Evolutionary conservation across 1,284 basidiomycete genomes (phyloP), one percentile per base, ranked within the genome.

Genomic region (Ustilago nuda): DNA sequence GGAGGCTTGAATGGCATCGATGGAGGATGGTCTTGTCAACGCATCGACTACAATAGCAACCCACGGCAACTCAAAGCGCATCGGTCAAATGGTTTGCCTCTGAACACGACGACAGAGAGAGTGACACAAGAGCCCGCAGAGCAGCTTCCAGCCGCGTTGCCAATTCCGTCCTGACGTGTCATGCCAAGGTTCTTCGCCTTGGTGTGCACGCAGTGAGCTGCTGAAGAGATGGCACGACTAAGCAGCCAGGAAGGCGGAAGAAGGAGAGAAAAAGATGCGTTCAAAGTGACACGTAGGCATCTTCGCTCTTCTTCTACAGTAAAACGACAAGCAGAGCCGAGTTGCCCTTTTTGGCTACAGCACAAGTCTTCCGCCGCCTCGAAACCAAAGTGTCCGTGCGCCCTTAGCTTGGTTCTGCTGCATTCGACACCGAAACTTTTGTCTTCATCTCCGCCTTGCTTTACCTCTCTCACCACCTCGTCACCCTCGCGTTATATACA

Each of bases 221-320:
- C 36, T 37, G 36, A 9, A 13, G 36, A 7, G 36, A 36, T 54
- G 59, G 23, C 3, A 61, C 50, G 52, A 39, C 59, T 51, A 60
- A 61, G 59, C 59, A 62, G 19, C 15, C 6, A 36, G n/a, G 11
- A 56, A 45, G 41, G 19, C 11, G 7, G 13, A 37, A 36, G 19
- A 39, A 54, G n/a, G 7, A 23, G 52, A 37, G 13, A 54, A 37
- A 11, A 36, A n/a, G 23, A n/a, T 17, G 43, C 43, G 19, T 41
- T 27, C 13, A 37, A 56, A 45, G 55, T 56, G 56, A 58, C 56
- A 58, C 56, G 56, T 58, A 58, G 43, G 9, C 56, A 43, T 27
- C 8, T 43, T 17, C n/a, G 39, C 39, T 45, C 37, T 50, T 50
- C 48, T 50, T 50, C 48, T 27, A 27, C 23, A 27, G 23, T 27